Evolutionary conservation across 345 rosid species (phyloP), one percentile per base, ranked within the genome.

Genomic region (Rubroshorea leprosula): DNA sequence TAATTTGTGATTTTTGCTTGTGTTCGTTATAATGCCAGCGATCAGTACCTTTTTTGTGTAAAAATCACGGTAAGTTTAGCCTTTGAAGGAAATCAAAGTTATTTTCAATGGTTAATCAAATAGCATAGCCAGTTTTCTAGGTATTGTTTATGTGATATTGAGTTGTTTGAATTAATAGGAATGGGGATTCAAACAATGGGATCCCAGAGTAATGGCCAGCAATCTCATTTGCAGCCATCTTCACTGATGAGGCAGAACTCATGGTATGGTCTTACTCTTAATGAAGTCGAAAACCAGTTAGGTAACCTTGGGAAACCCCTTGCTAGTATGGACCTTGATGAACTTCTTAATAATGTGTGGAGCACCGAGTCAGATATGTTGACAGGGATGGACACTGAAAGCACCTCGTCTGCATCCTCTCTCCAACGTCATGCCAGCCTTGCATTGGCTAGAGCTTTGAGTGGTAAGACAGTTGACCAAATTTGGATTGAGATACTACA

Each of bases 121-220:
- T n/a, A n/a, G n/a, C n/a, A n/a, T n/a, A n/a, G n/a, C n/a, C n/a
- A n/a, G 41, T 6, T 35, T 35, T 35, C 11, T 35, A 13, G n/a
- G n/a, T n/a, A n/a, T n/a, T 35, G 7, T 35, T 35, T 35, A 35
- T 35, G 47, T 44, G 47, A 44, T 44, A 44, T 1, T 10, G 21
- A 18, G 23, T 26, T 23, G 11, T 38, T 14, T 60, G 23, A 24
- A 23, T 23, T 35, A 54, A 20, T 60, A 60, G 55, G 45, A 72
- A 76, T 80, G 86, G 89, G 82, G 74, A 71, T 80, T 71, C 86
- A 80, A 69, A 80, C 78, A 13, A 76, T 72, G 80, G 83, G 79
- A 54, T 76, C 80, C 58, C 82, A 76, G 23, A 70, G 68, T 58
- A 78, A 76, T 56, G 70, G 74, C 23, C 82, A 75, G 24, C 76